Evolutionary conservation across 805 yeast genomes (phyloP), one percentile per base, ranked within the genome.

Genomic region (Naumovozyma castellii): DNA sequence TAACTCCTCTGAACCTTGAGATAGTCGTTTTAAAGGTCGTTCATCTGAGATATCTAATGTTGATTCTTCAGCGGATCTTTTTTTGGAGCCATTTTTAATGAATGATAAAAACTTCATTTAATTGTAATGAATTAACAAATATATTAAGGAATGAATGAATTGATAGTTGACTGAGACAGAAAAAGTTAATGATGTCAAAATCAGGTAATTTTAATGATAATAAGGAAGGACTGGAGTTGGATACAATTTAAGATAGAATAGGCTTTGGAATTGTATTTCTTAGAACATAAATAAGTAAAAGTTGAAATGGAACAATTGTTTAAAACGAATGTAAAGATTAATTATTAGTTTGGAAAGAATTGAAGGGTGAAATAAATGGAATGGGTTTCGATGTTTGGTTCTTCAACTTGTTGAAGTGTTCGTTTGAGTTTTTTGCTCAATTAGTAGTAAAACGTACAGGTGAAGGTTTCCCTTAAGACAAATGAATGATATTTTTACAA

Each of bases 41-140:
- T 36, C 18, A 4, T 18, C 9, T 13, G 15, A 10, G 6, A 14
- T 18, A 34, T 30, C 28, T 8, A 14, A n/a, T 5, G 13, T 8
- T 29, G 33, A 36, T 20, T 29, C 10, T 31, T 43, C 46, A 31
- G 17, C 10, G 17, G 39, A 30, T 40, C 46, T 41, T 38, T 44
- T 43, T 22, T 34, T 41, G n/a, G 34, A 33, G 14, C 13, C 16
- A 10, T 20, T 16, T 10, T 22, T 29, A 18, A 30, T 5, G 3
- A 35, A 29, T 10, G 28, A n/a, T 9, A 35, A 25, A 6, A 38
- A 18, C 13, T 39, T 43, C 45, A 43, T 43, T 28, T 41, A 38
- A n/a, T 9, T 29, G 5, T 29, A n/a, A n/a, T n/a, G n/a, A n/a
- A n/a, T n/a, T n/a, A n/a, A n/a, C n/a, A n/a, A n/a, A n/a, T n/a